Evolutionary conservation across 495 filamentous ascomycete genomes (phyloP).

Genomic region (Neurospora intermedia): DNA sequence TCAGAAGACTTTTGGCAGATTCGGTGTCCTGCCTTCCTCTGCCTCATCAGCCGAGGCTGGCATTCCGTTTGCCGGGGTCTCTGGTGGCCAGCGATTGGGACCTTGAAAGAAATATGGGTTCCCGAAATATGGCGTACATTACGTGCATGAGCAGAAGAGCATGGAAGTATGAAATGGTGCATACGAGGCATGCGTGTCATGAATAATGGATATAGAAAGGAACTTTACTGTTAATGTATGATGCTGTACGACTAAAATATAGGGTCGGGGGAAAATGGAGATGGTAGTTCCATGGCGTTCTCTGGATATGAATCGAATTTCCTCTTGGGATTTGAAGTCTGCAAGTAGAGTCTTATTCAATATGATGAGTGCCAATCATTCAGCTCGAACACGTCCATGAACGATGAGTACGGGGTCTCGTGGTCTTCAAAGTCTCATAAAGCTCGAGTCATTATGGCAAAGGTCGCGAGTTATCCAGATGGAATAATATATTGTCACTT

Average conservation of each 20-base stretch:
- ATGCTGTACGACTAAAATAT: background rate
- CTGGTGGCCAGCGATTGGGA: background rate
- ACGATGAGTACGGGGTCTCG: background rate
- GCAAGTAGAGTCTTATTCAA: background rate
- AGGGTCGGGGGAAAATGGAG: background rate
- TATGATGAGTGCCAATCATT: background rate
- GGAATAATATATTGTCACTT: background rate
- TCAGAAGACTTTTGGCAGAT: slow-evolving; percentile 93
- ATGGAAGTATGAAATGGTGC: background rate
- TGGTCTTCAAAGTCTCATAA: background rate
- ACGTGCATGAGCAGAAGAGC: background rate
- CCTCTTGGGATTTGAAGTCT: background rate
- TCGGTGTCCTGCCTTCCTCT: slow-evolving; percentile 69
- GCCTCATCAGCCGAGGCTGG: slow-evolving; percentile 26
- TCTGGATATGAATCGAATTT: background rate
- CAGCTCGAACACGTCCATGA: background rate
- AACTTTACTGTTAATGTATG: background rate
- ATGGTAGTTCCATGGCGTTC: background rate
- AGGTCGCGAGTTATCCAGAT: background rate
- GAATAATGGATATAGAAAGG: background rate
- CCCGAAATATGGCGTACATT: background rate
- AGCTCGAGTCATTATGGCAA: background rate
- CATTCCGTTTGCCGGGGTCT: background rate
- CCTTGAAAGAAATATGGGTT: background rate
- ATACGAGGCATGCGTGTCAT: background rate